Percentiles rank a stretch among this genome's conserved stretches.
Conservation (phyloP, 176 grass and related monocot genomes). For the Oryza longistaminata region DNA sequence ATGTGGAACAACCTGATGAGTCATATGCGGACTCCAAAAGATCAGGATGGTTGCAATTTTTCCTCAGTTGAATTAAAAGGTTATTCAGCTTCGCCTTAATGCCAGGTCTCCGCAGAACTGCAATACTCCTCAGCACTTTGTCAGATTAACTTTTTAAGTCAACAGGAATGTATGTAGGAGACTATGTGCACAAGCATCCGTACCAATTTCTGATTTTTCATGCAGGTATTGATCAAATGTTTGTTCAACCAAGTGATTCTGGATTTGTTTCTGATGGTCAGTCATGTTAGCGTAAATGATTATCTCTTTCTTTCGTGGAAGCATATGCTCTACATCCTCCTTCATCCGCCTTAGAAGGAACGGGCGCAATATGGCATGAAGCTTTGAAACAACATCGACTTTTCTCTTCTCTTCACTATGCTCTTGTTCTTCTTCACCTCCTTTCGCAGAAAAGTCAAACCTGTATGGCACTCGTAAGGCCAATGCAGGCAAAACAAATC, state of each 20-base stretch:
- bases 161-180: neutral
- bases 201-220: conserved; percentile 66
- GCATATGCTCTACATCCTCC: conserved; percentile 87
- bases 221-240: conserved; percentile 73
- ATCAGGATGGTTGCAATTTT: conserved; percentile 91
- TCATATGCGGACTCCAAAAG: conserved; percentile 66
- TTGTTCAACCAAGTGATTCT: conserved; percentile 77
- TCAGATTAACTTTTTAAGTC: conserved; percentile 12
- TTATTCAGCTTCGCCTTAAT: conserved; percentile 81
- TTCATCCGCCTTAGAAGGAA: conserved; percentile 97
- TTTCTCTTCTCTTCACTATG: conserved; percentile 81
- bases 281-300: conserved; percentile 97
- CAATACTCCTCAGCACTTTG: conserved; percentile 20
- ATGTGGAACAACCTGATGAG: conserved; percentile 42
- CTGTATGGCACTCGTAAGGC: conserved; percentile 39
- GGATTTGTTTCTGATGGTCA: conserved; percentile 82
- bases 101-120: conserved; percentile 60
- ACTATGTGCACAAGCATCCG: neutral
- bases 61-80: conserved; percentile 77
- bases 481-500: conserved; percentile 4
- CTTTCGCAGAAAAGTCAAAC: conserved; percentile 86
- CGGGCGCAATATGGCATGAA: conserved; percentile 89
- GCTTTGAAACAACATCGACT: conserved; percentile 77
- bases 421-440: conserved; percentile 55
- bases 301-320: conserved; percentile 96